Base-by-base conservation (phyloP, 345 rosid genomes). In the Corchorus capsularis region DNA sequence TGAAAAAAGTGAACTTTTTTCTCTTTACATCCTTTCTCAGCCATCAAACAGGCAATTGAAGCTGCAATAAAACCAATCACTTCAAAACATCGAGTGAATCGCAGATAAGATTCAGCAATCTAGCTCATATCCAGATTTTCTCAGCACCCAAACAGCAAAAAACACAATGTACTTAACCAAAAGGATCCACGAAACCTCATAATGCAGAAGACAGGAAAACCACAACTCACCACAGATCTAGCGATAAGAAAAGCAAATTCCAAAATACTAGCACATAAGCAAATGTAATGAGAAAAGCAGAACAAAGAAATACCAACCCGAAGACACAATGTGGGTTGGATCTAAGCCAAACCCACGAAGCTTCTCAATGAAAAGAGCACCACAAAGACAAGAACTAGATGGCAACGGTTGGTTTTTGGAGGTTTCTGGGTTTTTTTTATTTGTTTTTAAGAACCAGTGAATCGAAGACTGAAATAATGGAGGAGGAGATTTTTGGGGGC, bases 251-350 rank as follows among this genome's bases (percentile, higher is more conserved):
- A 12, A 19, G 1, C 35, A 55, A 4, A 35, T n/a, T 37, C 14
- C 11, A 6, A 39, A 55, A 57, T 10, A 35, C 22, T n/a, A n/a
- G 55, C 54, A 66, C 54, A 81, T 22, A 70, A 46, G 45, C 17
- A 45, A 37, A 41, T 8, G 17, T 17, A 69, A 8, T 9, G 4
- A 50, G 9, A 46, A 4, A 34, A 35, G 6, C 6, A 4, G 14
- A 43, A 4, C 0, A 63, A 19, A 19, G 35, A 35, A 16, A 32
- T n/a, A 15, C 14, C 1, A 62, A 17, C 55, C 10, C 5, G 17
- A 39, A 39, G 32, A 52, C 79, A 37, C 53, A 76, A 81, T 69
- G 86, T 57, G 49, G 79, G 71, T 50, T 34, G 81, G 83, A 84
- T 75, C 85, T 56, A 17, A 76, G 71, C 14, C 72, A 49, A 45